Base-by-base conservation (phyloP, 495 filamentous ascomycete genomes). In the Venustampulla echinocandica region DNA sequence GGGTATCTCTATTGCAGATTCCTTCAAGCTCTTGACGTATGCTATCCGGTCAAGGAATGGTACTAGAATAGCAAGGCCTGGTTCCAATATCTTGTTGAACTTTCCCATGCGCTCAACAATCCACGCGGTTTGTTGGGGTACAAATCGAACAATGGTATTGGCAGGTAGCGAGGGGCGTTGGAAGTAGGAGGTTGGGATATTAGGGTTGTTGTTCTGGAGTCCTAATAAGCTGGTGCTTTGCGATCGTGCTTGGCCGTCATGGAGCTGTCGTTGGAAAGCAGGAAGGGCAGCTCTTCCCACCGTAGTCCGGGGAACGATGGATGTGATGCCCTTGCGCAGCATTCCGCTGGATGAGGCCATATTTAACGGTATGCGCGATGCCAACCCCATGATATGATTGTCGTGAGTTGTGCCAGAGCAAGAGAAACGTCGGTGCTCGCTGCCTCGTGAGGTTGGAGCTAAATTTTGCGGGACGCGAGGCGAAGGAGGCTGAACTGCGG, bases 81-180 rank as follows among this genome's bases (percentile, higher is more conserved):
- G 92, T 51, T 95, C 75, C 40, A 98, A 66, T 53, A 97, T 96
- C 19, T 87, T 75, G 67, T 87, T 78, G 71, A 92, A 98, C 61
- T 89, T 90, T 39, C 92, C 92, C 92, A 98, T 98, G 51, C 92
- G 87, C 69, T 98, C 93, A 30, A 98, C 92, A 48, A 98, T 88
- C 93, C 93, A 98, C 69, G 92, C 93, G 45, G 90, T 95, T 70
- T 97, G 92, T 65, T 98, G 93, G 9, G 93, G 92, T 21, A 98
- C 93, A 70, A 98, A 98, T 45, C 90, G 87, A 52, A 98, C 75
- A 54, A 98, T 73, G 19, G 93, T 97, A 68, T 97, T 98, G 45
- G 89, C 83, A 18, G 92, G 92, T 20, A 95, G 71, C 13, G 71
- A 71, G 24, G 71, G 65, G 42, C 69, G 67, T 45, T 76, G 71